A percentile compares a stretch with the other conserved stretches of the same genome.
Evolutionary conservation across 163 green algal species (phyloP).

Genomic region (Chlamydomonas reinhardtii): DNA sequence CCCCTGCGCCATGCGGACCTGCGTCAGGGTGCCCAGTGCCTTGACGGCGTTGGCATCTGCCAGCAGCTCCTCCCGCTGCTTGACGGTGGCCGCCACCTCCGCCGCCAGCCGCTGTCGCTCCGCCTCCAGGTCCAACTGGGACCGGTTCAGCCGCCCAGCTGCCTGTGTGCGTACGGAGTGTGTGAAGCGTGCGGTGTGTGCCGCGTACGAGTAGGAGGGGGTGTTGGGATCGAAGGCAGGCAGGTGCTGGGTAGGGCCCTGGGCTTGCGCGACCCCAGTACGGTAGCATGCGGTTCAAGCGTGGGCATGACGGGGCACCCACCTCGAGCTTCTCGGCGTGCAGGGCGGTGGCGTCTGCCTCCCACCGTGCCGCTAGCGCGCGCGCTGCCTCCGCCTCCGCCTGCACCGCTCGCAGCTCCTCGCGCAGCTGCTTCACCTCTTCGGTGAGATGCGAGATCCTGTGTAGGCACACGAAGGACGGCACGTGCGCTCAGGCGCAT

Average conservation of each 20-base stretch:
- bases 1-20: no score
- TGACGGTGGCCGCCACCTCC: conserved; percentile 20
- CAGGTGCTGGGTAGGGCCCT: no score
- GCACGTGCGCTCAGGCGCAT: no score
- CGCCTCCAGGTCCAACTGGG: conserved; percentile 20
- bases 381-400: conserved; percentile 21
- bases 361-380: not conserved
- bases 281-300: no score
- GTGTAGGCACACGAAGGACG: not conserved
- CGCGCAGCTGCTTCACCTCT: conserved; percentile 6
- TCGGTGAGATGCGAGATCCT: conserved; percentile 18
- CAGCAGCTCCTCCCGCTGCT: conserved; percentile 24
- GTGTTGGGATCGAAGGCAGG: no score
- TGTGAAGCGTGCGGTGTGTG: no score
- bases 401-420: conserved; percentile 1
- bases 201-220: no score
- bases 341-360: not conserved
- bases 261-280: no score
- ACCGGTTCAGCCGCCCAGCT: not conserved
- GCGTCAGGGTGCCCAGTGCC: conserved; percentile 13
- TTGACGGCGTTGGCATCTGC: conserved; percentile 22
- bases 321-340: conserved; percentile 33
- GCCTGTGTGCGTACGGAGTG: not conserved
- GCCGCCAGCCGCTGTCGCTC: conserved; percentile 25
- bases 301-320: not conserved